Evolutionary conservation across 768 basidiomycete genomes (phyloP), one percentile per base, ranked within the genome.

Genomic region (Tephrocybe rancida): DNA sequence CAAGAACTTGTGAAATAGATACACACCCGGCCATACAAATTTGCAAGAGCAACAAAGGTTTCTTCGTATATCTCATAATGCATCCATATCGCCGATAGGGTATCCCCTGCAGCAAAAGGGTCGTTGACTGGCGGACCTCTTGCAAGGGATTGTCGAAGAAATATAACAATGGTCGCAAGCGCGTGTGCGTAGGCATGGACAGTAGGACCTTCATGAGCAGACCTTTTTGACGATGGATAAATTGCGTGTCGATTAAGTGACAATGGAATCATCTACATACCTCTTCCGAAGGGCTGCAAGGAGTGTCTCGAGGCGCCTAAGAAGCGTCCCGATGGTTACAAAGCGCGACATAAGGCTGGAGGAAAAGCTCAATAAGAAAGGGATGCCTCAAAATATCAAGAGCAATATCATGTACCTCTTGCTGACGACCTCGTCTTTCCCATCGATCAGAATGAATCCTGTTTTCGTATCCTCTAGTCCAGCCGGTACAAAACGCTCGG

Each of bases 181-280:
- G 82, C 75, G 64, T 91, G 87, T 0, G 81, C 78, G 57, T 90
- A 85, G 3, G 89, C 84, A 62, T 88, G 82, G 14, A 84, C 71
- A 8, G 83, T 82, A 5, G 86, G 75, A 7, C 78, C 80, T 52
- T 77, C 75, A 41, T 67, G 72, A 8, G 73, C 67, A 54, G 72
- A 76, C 58, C 82, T 85, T 47, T 7, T 29, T 42, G 30, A 55
- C 48, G 22, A 48, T 58, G 7, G 48, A 39, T 9, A 47, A 22
- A 22, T 50, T 47, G 41, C 25, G n/a, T n/a, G n/a, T n/a, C n/a
- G n/a, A n/a, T n/a, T n/a, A n/a, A n/a, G n/a, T 41, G 25, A 13
- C 13, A n/a, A 48, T 19, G 11, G 26, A n/a, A 14, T 38, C 16
- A 9, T 25, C 6, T 24, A 44, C 68, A 45, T 51, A 89, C 89